phyloP scores from a whole-genome alignment of 2,329 filamentous ascomycete genomes.

The Hypoxylon sp. region DNA sequence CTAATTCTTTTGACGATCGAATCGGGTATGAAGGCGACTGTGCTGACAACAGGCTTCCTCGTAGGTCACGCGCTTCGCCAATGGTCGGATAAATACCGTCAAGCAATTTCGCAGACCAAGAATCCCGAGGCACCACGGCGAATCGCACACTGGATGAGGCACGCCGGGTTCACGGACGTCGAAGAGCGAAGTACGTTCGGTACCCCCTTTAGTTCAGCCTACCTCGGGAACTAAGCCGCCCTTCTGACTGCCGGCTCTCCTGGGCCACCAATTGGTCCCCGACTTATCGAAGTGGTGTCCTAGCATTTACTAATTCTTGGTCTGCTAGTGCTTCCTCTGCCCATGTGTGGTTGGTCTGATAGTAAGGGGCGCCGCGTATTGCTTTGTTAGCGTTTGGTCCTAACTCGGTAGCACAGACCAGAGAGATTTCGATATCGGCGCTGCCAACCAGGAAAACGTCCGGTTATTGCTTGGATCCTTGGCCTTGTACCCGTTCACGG shows the following conservation, averaged over 20 bases:
- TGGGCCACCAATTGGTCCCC: not conserved
- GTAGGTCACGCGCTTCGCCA: conserved; percentile 68
- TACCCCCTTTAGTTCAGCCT: conserved; percentile 6
- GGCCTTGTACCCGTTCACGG: conserved; percentile 64
- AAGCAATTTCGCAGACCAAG: conserved; percentile 67
- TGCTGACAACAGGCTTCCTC: conserved; percentile 21
- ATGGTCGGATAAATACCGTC: conserved; percentile 73
- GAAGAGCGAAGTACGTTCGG: conserved; percentile 54
- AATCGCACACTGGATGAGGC: conserved; percentile 64
- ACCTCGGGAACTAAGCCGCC: not conserved
- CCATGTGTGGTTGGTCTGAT: conserved; percentile 73
- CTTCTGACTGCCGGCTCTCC: conserved; percentile 2
- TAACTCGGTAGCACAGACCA: conserved; percentile 51
- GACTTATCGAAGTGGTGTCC: not conserved
- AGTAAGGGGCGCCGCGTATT: conserved; percentile 55
- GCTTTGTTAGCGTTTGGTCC: conserved; percentile 1
- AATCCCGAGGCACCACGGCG: conserved; percentile 70
- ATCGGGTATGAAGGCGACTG: not conserved
- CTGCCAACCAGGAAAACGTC: conserved; percentile 62
- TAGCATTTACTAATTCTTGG: conserved; percentile 36
- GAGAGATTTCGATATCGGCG: conserved; percentile 61
- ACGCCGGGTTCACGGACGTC: conserved; percentile 72
- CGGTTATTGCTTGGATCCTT: conserved; percentile 62
- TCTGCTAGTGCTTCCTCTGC: conserved; percentile 64
- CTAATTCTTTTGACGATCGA: not conserved